These are phyloP conservation scores for Dipteronia dyeriana DNA, from an alignment of 345 rosid genomes.

Conservation along the genomic window DNA sequence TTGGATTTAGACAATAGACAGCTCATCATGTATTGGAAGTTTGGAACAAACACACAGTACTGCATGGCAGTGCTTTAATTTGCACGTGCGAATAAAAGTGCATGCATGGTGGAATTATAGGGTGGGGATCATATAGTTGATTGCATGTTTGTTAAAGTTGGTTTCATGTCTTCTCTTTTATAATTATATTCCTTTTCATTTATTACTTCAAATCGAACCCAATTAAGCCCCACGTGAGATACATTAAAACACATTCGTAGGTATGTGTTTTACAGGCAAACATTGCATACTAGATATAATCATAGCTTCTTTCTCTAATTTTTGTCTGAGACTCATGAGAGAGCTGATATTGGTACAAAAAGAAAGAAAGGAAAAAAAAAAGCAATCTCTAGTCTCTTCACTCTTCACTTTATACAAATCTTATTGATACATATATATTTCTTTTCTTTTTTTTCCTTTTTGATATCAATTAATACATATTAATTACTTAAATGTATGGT, in stretches of 20 bases:
- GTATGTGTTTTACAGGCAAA: not conserved
- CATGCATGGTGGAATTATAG: not conserved
- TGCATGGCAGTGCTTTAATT: not conserved
- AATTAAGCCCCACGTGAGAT: constrained; percentile 1
- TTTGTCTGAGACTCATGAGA: not conserved
- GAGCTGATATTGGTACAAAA: no score
- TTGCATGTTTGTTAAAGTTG: constrained; percentile 39
- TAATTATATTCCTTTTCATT: not conserved
- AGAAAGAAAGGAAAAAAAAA: no score
- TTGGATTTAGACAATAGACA: no score
- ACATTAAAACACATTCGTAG: not conserved
- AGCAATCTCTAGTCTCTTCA: no score
- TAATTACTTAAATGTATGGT: not conserved
- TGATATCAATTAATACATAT: no score
- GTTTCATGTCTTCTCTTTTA: constrained; percentile 29
- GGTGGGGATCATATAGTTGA: constrained; percentile 17
- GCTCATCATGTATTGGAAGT: no score
- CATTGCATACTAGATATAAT: not conserved
- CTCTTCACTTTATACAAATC: no score
- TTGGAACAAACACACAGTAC: not conserved
- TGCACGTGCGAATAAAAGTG: not conserved
- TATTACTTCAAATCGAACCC: not conserved
- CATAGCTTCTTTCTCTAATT: not conserved
- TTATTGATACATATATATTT: no score
- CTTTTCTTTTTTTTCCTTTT: no score